Percentiles rank a stretch among this genome's conserved stretches.
Conservation (phyloP, 2,329 filamentous ascomycete species). For the Arthrobotrys sphaeroides region DNA sequence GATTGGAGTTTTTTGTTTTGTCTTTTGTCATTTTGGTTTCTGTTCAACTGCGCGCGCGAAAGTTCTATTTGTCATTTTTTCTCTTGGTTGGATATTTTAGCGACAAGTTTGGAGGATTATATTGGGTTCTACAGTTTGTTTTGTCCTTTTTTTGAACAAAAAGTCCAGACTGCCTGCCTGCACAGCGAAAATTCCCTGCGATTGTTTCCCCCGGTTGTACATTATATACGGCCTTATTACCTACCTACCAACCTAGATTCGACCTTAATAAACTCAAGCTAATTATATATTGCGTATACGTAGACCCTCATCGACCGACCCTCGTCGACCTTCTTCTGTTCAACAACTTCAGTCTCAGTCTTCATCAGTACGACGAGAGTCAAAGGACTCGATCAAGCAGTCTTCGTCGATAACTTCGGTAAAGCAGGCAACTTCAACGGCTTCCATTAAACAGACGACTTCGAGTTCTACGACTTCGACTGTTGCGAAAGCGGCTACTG, state of each 20-base stretch:
- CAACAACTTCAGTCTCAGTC: conserved; percentile 19
- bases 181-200: conserved; percentile 8
- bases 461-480: conserved; percentile 15
- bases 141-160: not conserved
- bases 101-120: not conserved
- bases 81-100: conserved; percentile 7
- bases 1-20: conserved; percentile 2
- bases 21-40: no score
- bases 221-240: conserved; percentile 11
- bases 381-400: conserved; percentile 14
- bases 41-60: not conserved
- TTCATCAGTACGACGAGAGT: not conserved
- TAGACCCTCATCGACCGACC: conserved; percentile 39
- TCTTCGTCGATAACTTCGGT: conserved; percentile 21
- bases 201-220: not conserved
- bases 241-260: conserved; percentile 14
- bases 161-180: conserved; percentile 13
- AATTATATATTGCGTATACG: conserved; percentile 40
- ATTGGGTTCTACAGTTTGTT: not conserved
- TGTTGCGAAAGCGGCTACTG: conserved; percentile 20
- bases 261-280: conserved; percentile 30
- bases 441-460: conserved; percentile 17
- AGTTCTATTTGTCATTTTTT: conserved; percentile 2
- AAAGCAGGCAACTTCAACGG: conserved; percentile 11
- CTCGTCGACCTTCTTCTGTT: conserved; percentile 23